Evolutionary conservation across 768 basidiomycete species (phyloP), one percentile per base, ranked within the genome.

Genomic region (Kwoniella europaea): DNA sequence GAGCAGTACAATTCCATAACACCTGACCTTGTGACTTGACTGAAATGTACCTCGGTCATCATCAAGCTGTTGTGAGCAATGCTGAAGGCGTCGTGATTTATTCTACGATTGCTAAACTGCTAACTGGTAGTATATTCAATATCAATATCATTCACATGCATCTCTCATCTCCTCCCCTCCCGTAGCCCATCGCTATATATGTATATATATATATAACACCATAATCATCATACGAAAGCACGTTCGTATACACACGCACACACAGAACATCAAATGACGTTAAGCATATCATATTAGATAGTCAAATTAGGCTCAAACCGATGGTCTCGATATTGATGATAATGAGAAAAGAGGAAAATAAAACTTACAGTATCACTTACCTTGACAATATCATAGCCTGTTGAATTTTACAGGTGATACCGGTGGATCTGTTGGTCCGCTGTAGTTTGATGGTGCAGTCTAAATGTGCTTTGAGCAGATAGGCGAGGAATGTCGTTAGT

Each of bases 351-450:
- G 46, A 50, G 27, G 27, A 29, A 20, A 22, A 20, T 12, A 56
- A 56, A 16, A 56, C 55, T 56, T 56, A 56, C 55, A 29, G 27
- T 56, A 56, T 56, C 27, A 56, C 55, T 56, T 29, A 56, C 55
- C 55, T 56, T 18, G 55, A 56, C 27, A 56, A 18, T 56, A 16
- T 29, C 7, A 13, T 56, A 29, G 27, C 27, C 55, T 56, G 35
- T 35, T 35, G 35, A 35, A 4, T 7, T 35, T 35, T 9, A 35
- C 35, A 35, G 7, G 35, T 35, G 35, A 35, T 35, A 35, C 35
- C 35, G 35, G 35, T 35, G 35, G 35, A 35, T 29, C 20, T 12
- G 20, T 56, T 56, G 55, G n/a, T 56, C 20, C 22, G 55, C 46
- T 50, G 2, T 50, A 18, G 13, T 50, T 18, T 10, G 46, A 50